These are phyloP conservation scores for Discostella stelligera DNA, from an alignment of 352 stramenopile species.

Conservation along the genomic window DNA sequence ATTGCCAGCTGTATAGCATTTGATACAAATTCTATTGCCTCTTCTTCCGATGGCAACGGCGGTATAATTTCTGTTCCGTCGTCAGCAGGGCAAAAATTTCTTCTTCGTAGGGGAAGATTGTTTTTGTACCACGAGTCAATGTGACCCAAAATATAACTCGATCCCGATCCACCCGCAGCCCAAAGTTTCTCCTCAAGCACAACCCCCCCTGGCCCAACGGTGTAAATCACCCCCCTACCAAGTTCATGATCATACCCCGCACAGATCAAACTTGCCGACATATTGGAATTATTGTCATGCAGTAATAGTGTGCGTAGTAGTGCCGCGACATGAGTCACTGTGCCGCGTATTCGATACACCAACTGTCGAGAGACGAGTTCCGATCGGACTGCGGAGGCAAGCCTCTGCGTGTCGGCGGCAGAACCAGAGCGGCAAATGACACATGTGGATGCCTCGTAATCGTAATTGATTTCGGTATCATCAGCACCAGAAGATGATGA, in stretches of 20 bases:
- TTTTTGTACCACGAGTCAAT: slow-evolving; percentile 53
- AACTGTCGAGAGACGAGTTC: slow-evolving; percentile 51
- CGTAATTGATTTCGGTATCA: background rate
- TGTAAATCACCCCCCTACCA: slow-evolving; percentile 56
- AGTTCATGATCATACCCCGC: slow-evolving; percentile 62
- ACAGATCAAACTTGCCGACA: slow-evolving; percentile 69
- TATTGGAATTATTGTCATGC: slow-evolving; percentile 27
- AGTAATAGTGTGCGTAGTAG: slow-evolving; percentile 51
- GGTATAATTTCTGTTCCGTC: slow-evolving; percentile 1
- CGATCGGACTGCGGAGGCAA: slow-evolving; percentile 45
- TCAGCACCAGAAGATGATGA: background rate
- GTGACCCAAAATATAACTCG: slow-evolving; percentile 64
- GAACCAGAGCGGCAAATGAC: slow-evolving; percentile 73
- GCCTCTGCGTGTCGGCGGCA: slow-evolving; percentile 75
- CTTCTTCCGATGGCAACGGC: slow-evolving; percentile 47
- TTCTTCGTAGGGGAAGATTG: too few species aligned
- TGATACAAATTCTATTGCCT: slow-evolving; percentile 64
- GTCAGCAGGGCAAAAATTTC: too few species aligned
- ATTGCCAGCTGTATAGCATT: slow-evolving; percentile 69
- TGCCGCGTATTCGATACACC: slow-evolving; percentile 34
- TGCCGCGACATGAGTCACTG: slow-evolving; percentile 63
- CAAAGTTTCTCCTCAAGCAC: slow-evolving; percentile 63
- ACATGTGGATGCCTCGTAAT: slow-evolving; percentile 45
- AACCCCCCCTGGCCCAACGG: slow-evolving; percentile 49
- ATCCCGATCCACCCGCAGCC: slow-evolving; percentile 69